Conservation (phyloP, 768 basidiomycete genomes). For the Auricularia sp. region DNA sequence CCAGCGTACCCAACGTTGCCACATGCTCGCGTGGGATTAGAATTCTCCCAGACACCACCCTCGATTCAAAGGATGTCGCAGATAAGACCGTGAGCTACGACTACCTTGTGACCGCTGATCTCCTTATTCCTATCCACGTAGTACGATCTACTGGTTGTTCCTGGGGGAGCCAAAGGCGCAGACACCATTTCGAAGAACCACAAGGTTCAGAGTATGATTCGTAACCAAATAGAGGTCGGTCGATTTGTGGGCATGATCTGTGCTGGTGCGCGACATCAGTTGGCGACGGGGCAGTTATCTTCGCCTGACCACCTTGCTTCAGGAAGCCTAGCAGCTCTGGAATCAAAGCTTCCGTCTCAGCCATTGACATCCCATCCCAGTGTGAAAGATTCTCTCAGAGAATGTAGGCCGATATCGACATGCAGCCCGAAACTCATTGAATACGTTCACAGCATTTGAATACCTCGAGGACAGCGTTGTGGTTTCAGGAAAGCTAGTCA, state of each 20-base stretch:
- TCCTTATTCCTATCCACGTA: constrained; percentile 9
- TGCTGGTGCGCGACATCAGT: constrained; percentile 39
- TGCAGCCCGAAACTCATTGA: no score
- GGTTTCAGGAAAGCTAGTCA: constrained; percentile 59
- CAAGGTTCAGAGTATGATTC: constrained; percentile 53
- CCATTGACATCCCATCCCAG: constrained; percentile 72
- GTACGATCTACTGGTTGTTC: constrained; percentile 62
- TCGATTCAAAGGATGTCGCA: not conserved
- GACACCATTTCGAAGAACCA: constrained; percentile 53
- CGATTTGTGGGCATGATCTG: constrained; percentile 79
- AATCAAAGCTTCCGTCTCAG: constrained; percentile 48
- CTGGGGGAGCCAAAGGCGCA: constrained; percentile 71
- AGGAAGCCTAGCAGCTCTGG: constrained; percentile 65
- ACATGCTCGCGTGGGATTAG: constrained; percentile 64
- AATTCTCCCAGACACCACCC: constrained; percentile 48
- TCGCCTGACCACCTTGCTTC: not conserved
- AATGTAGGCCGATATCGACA: constrained; percentile 26
- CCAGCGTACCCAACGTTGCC: constrained; percentile 25
- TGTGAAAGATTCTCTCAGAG: constrained; percentile 48
- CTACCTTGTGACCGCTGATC: not conserved
- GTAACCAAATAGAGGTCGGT: constrained; percentile 38
- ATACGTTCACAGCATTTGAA: constrained; percentile 42
- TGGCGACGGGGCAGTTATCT: not conserved
- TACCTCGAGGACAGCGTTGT: constrained; percentile 70
- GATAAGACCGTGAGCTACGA: not conserved